Conservation (phyloP, 1,284 basidiomycete species). For the Microbotryum scabiosae region DNA sequence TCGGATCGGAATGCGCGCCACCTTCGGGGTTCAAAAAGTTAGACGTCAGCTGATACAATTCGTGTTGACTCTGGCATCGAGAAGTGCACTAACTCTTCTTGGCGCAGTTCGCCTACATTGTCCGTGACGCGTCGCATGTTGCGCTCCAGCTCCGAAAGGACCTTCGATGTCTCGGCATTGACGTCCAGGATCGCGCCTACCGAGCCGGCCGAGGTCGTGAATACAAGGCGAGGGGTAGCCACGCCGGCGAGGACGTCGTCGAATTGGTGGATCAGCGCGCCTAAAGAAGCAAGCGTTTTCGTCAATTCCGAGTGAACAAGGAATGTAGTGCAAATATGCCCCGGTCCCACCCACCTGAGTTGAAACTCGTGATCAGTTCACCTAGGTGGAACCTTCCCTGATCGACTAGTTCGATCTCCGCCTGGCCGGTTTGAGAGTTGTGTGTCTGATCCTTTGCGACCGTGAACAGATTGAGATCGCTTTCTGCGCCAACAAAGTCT, state of each 20-base stretch:
- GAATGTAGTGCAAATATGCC: too few species aligned
- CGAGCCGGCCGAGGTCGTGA: slow-evolving; percentile 69
- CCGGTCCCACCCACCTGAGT: slow-evolving; percentile 33
- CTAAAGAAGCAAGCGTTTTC: background rate
- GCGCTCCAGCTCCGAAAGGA: slow-evolving; percentile 64
- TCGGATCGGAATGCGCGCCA: slow-evolving; percentile 55
- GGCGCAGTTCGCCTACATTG: slow-evolving; percentile 55
- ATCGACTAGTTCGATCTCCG: too few species aligned
- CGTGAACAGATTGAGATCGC: slow-evolving; percentile 65
- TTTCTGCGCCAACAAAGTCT: slow-evolving; percentile 43
- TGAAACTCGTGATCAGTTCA: slow-evolving; percentile 43
- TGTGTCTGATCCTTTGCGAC: slow-evolving; percentile 38
- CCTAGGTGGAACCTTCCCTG: slow-evolving; percentile 43
- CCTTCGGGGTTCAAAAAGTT: slow-evolving; percentile 40
- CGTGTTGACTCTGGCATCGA: background rate
- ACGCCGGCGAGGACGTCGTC: slow-evolving; percentile 27
- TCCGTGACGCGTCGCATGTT: slow-evolving; percentile 57
- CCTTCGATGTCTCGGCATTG: slow-evolving; percentile 50
- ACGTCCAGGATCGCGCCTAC: slow-evolving; percentile 70
- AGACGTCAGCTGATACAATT: background rate
- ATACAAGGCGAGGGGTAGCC: slow-evolving; percentile 48
- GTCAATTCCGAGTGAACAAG: too few species aligned
- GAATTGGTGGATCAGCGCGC: slow-evolving; percentile 15
- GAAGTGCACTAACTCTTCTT: slow-evolving; percentile 51
- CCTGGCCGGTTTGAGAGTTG: too few species aligned